These are phyloP conservation scores for Vaccinium corymbosum DNA, from an alignment of 148 eudicot species.

Conservation along the genomic window DNA sequence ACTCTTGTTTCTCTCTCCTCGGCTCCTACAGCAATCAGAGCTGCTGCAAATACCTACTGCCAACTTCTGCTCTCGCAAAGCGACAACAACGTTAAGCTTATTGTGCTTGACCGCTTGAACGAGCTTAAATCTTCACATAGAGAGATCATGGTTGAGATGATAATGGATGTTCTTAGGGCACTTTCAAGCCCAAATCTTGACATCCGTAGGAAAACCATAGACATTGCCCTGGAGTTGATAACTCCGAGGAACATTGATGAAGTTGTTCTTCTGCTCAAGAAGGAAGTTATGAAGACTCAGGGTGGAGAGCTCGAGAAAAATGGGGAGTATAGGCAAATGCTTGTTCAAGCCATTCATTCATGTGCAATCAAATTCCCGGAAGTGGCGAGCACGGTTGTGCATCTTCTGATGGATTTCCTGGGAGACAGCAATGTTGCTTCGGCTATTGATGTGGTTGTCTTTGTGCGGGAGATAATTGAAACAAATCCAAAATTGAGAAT, in stretches of 20 bases:
- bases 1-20: conserved; percentile 89
- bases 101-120: conserved; percentile 81
- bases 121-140: conserved; percentile 76
- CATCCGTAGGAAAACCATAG: conserved; percentile 80
- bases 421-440: conserved; percentile 91
- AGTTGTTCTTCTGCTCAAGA: conserved; percentile 86
- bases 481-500: conserved; percentile 87
- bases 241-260: conserved; percentile 87
- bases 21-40: conserved; percentile 89
- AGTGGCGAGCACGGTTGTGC: conserved; percentile 98
- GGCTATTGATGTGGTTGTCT: conserved; percentile 87
- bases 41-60: conserved; percentile 91
- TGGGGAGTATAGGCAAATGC: conserved; percentile 94
- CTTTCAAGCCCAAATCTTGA: conserved; percentile 95
- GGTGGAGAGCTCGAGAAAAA: conserved; percentile 88
- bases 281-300: conserved; percentile 94
- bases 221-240: conserved; percentile 74
- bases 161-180: conserved; percentile 95
- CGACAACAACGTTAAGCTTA: conserved; percentile 94
- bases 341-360: conserved; percentile 91
- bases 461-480: conserved; percentile 87
- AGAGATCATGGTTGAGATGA: conserved; percentile 86
- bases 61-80: conserved; percentile 86
- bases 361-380: conserved; percentile 96
- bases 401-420: conserved; percentile 94